Conservation (phyloP, 2,329 filamentous ascomycete genomes). For the Aspergillus fischeri region DNA sequence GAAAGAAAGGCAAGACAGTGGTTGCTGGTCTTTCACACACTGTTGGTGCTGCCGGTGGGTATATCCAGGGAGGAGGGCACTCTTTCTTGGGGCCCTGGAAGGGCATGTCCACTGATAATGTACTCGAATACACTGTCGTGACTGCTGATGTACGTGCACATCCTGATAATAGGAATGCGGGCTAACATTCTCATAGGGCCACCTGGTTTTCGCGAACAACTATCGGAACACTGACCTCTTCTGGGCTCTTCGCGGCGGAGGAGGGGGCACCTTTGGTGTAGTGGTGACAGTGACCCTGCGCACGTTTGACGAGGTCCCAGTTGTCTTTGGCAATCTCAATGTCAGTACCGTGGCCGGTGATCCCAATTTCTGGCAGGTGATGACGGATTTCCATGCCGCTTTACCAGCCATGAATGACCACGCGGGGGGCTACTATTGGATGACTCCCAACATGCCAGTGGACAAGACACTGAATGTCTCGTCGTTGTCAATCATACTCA, state of each 20-base stretch:
- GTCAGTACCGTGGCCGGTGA: neutral
- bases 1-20: neutral
- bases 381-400: neutral
- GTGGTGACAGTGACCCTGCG: conserved; percentile 18
- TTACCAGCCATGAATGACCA: neutral
- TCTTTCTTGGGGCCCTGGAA: conserved; percentile 45
- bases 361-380: neutral
- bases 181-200: conserved; percentile 24
- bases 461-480: neutral
- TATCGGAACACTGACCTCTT: conserved; percentile 42
- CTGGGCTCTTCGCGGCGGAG: conserved; percentile 52
- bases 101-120: conserved; percentile 50
- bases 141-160: conserved; percentile 32
- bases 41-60: conserved; percentile 30
- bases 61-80: conserved; percentile 40
- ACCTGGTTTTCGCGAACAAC: conserved; percentile 42
- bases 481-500: neutral
- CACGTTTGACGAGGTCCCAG: neutral
- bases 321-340: neutral
- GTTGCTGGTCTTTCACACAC: conserved; percentile 11
- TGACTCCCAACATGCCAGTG: neutral
- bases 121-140: conserved; percentile 47
- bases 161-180: neutral
- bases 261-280: conserved; percentile 49
- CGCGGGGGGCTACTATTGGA: neutral